These are phyloP conservation scores for Triangularia setosa DNA, from an alignment of 2,329 filamentous ascomycete species.

Conservation along the genomic window DNA sequence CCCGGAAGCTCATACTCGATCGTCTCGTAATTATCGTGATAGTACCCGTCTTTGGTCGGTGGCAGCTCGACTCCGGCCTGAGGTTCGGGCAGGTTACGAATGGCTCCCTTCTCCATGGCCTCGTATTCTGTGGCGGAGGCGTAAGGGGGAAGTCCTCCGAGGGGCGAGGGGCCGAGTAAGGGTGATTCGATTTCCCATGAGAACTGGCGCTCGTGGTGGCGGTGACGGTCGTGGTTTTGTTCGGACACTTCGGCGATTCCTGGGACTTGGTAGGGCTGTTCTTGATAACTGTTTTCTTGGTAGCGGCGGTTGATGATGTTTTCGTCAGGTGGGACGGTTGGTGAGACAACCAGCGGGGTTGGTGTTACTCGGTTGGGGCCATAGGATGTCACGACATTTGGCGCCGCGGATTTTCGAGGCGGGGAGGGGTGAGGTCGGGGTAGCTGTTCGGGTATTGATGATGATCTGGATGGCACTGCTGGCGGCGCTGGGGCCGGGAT, in stretches of 20 bases:
- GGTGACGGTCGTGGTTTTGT: not conserved
- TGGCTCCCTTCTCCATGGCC: conserved; percentile 29
- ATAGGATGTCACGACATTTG: conserved; percentile 25
- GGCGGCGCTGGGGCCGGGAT: conserved; percentile 9
- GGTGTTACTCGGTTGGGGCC: conserved; percentile 29
- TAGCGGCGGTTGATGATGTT: conserved; percentile 19
- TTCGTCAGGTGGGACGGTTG: conserved; percentile 26
- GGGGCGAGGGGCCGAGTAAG: conserved; percentile 11
- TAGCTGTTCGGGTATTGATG: conserved; percentile 7
- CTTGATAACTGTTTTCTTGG: not conserved
- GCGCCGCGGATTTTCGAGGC: conserved; percentile 14
- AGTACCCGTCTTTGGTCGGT: conserved; percentile 30
- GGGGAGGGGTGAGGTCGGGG: conserved; percentile 11
- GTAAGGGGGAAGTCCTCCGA: conserved; percentile 27
- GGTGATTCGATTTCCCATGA: conserved; percentile 23
- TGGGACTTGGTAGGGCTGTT: not conserved
- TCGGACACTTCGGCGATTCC: not conserved
- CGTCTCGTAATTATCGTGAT: conserved; percentile 20
- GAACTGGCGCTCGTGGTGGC: conserved; percentile 18
- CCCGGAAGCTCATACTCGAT: conserved; percentile 28
- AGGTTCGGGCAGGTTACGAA: conserved; percentile 25
- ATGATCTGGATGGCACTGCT: not conserved
- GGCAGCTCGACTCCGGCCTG: conserved; percentile 27
- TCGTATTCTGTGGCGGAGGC: conserved; percentile 25
- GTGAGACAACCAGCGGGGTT: conserved; percentile 23